Evolutionary conservation across 2,329 filamentous ascomycete genomes (phyloP), one percentile per base, ranked within the genome.

Genomic region (Scytalidium lignicola): DNA sequence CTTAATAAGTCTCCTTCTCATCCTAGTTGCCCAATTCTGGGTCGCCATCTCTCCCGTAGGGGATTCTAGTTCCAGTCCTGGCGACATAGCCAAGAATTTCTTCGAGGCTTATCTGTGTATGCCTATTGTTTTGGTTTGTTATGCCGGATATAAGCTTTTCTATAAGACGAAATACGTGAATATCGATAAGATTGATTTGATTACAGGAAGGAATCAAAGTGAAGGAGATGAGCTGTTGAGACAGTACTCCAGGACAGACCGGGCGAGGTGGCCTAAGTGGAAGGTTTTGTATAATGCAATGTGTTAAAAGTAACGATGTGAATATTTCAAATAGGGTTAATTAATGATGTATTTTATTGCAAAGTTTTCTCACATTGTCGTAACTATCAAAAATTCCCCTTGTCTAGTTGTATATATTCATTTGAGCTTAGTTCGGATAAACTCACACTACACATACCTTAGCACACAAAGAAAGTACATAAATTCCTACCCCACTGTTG

Each of bases 161-260:
- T 89, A 82, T 65, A 75, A 74, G 49, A 95, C 91, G 2, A 71
- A 74, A 3, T 76, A 88, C 54, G 75, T 96, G 19, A 74, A 75
- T 23, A 70, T 80, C 37, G 71, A 76, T 44, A 86, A 95, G 54
- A 93, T 96, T 80, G 90, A 96, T 67, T 70, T 96, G 55, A 80
- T 85, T 53, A 95, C 90, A 0, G 92, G 92, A 2, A 82, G 91
- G 40, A 78, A 91, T 41, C 89, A 96, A 62, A 79, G 96, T 52
- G 90, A 95, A 65, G 70, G 95, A 45, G 80, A 83, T 37, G 79
- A 87, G 52, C 71, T 96, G 44, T 74, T 93, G 46, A 83, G 83
- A 45, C 85, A 93, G 66, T 91, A 96, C 73, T 37, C 32, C 7
- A 72, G 75, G 43, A 84, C 86, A 48, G 90, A 96, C 70, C 75